A percentile compares a stretch with the other conserved stretches of the same genome.
These are phyloP conservation scores for Abortiporus biennis DNA, from an alignment of 1,284 basidiomycete species.

Conservation along the genomic window DNA sequence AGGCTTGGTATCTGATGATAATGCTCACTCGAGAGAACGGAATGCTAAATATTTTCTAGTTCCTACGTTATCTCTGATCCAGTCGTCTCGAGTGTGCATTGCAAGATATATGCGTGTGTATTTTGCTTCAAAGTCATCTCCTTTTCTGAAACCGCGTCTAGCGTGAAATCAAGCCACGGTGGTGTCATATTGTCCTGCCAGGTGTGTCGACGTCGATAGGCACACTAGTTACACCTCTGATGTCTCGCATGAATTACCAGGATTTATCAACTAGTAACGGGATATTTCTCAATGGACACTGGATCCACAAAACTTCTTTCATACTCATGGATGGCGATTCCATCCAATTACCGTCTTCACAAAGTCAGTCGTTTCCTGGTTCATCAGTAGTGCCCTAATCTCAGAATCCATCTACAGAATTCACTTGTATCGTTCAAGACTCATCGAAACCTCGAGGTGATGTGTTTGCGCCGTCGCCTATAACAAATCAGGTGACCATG, in stretches of 20 bases:
- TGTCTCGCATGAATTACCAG: constrained; percentile 28
- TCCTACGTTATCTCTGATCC: constrained; percentile 44
- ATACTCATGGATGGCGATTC: constrained; percentile 73
- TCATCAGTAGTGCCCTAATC: background rate
- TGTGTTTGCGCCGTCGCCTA: constrained; percentile 58
- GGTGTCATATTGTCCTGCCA: constrained; percentile 73
- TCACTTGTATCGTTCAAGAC: constrained; percentile 58
- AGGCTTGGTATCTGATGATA: constrained; percentile 15
- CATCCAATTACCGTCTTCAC: constrained; percentile 55
- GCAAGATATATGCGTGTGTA: constrained; percentile 70
- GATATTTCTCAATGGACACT: constrained; percentile 62
- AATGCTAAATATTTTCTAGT: constrained; percentile 21
- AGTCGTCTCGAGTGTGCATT: constrained; percentile 63
- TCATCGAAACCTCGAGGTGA: constrained; percentile 29
- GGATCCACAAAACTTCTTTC: constrained; percentile 54
- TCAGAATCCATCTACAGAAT: constrained; percentile 35
- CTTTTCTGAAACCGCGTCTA: constrained; percentile 18
- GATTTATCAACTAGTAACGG: constrained; percentile 81
- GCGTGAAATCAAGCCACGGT: constrained; percentile 63
- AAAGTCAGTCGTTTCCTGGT: constrained; percentile 36
- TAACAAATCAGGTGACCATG: constrained; percentile 32
- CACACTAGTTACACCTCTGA: too few species aligned
- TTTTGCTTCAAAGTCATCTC: constrained; percentile 1
- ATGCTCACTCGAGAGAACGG: background rate
- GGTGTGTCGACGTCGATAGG: constrained; percentile 28